A percentile compares a stretch with the other conserved stretches of the same genome.
Evolutionary conservation across 306 rosid genomes (phyloP).

Genomic region (Clitoria ternatea): DNA sequence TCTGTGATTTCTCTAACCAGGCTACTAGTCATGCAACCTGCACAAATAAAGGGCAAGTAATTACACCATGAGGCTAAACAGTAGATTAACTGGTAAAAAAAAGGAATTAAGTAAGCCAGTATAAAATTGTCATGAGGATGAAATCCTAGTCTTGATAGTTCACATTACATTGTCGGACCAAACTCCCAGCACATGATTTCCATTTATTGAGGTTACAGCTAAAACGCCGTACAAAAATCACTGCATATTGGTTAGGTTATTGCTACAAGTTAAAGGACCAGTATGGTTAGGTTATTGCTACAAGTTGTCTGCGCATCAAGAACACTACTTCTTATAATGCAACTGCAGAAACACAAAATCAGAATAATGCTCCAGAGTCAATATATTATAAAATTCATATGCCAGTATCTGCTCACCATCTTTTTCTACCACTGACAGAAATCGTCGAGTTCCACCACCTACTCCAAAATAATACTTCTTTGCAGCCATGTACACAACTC

Average conservation of each 20-base stretch:
- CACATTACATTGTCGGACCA: background rate
- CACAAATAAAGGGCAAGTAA: slow-evolving; percentile 14
- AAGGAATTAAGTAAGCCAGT: background rate
- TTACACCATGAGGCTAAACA: background rate
- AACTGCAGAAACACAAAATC: background rate
- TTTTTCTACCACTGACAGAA: slow-evolving; percentile 71
- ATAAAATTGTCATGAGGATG: background rate
- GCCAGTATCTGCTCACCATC: slow-evolving; percentile 56
- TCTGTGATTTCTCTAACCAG: slow-evolving; percentile 84
- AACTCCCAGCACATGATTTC: background rate
- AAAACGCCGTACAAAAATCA: background rate
- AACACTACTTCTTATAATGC: background rate
- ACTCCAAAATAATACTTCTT: slow-evolving; percentile 98
- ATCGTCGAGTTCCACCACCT: slow-evolving; percentile 81
- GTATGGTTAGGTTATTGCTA: background rate
- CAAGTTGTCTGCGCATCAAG: background rate
- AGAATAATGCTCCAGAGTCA: background rate
- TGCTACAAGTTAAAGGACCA: background rate
- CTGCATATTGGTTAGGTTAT: background rate
- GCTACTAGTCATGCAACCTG: slow-evolving; percentile 62
- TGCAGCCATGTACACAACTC: slow-evolving; percentile 76
- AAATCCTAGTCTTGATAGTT: background rate
- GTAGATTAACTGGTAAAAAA: background rate
- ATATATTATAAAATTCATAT: background rate
- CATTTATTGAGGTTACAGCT: background rate